These are phyloP conservation scores for Annulohypoxylon maeteangense DNA, from an alignment of 495 filamentous ascomycete species.

Conservation along the genomic window DNA sequence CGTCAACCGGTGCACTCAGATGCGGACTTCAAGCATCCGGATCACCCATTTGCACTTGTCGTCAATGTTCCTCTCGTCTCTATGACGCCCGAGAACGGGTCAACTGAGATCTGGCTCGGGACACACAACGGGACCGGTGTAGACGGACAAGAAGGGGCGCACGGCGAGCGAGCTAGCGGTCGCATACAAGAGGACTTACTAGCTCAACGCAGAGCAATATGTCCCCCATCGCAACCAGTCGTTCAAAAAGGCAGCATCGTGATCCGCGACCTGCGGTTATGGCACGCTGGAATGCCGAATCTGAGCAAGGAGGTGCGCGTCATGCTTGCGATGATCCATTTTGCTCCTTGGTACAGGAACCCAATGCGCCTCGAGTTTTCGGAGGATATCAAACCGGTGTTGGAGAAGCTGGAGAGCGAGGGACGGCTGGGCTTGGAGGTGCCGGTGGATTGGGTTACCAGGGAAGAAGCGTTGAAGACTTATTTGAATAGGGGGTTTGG, in stretches of 20 bases:
- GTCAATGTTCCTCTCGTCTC: slow-evolving; percentile 65
- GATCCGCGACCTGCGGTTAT: slow-evolving; percentile 66
- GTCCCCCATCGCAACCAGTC: slow-evolving; percentile 59
- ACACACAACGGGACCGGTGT: slow-evolving; percentile 57
- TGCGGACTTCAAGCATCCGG: slow-evolving; percentile 65
- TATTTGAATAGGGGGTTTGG: slow-evolving; percentile 62
- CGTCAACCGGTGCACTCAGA: slow-evolving; percentile 67
- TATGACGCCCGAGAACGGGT: slow-evolving; percentile 65
- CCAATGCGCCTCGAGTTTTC: slow-evolving; percentile 62
- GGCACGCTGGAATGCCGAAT: slow-evolving; percentile 72
- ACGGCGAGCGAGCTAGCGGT: slow-evolving; percentile 62
- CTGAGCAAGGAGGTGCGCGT: slow-evolving; percentile 58
- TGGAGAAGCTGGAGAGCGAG: slow-evolving; percentile 47
- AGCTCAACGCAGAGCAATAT: slow-evolving; percentile 49
- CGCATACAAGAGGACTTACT: slow-evolving; percentile 58
- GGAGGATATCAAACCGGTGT: slow-evolving; percentile 53
- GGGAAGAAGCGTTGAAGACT: slow-evolving; percentile 45
- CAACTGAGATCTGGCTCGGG: slow-evolving; percentile 70
- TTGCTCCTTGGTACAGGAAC: slow-evolving; percentile 61
- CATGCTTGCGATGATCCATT: slow-evolving; percentile 68
- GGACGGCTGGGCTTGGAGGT: slow-evolving; percentile 52
- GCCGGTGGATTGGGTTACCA: slow-evolving; percentile 55
- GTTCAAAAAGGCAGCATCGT: slow-evolving; percentile 64
- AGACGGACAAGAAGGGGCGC: slow-evolving; percentile 57
- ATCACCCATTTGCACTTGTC: slow-evolving; percentile 64